Base-by-base conservation (phyloP, 352 stramenopile species). In the Halophytophthora batemanensis region DNA sequence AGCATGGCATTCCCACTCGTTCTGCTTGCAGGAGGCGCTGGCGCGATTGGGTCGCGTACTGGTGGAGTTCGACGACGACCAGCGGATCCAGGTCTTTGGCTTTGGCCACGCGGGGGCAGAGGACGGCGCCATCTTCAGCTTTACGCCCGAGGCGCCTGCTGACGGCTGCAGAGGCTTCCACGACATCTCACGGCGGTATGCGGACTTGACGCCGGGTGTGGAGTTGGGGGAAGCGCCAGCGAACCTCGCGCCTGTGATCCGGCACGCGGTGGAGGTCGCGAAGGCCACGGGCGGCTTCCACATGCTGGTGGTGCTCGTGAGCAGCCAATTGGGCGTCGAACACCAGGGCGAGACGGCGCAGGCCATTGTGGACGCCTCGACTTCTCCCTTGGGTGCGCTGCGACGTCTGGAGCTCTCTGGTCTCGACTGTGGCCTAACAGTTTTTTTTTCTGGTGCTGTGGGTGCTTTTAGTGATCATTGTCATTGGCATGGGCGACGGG, bases 1-100 rank as follows among this genome's bases (percentile, higher is more conserved):
- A n/a, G n/a, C n/a, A n/a, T n/a, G n/a, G n/a, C n/a, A n/a, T 17
- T 38, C 33, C 33, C 15, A 13, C 33, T 38, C 33, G 15, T 31
- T 23, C 7, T 11, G n/a, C 29, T 34, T 25, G 6, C 29, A 66
- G 53, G 53, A 63, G 56, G 59, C 48, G 18, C 22, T 67, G 21
- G 58, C 59, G 10, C 39, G 59, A 29, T 53, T 92, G n/a, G 78
- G 78, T 13, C 71, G 67, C 18, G 78, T 85, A 15, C 56, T 93
- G 3, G 79, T 84, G 42, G 64, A 74, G 21, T 90, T 93, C 25
- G 82, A 91, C 49, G 82, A 93, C 46, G 82, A 93, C 49, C 81
- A 84, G 33, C 73, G 88, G 36, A 93, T 93, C 39, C 80, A 82
- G 13, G 70, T 75, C 17, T 89, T 65, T 34, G 79, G 74, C 0